phyloP scores from a whole-genome alignment of 768 basidiomycete genomes.

The Lentinula boryana region DNA sequence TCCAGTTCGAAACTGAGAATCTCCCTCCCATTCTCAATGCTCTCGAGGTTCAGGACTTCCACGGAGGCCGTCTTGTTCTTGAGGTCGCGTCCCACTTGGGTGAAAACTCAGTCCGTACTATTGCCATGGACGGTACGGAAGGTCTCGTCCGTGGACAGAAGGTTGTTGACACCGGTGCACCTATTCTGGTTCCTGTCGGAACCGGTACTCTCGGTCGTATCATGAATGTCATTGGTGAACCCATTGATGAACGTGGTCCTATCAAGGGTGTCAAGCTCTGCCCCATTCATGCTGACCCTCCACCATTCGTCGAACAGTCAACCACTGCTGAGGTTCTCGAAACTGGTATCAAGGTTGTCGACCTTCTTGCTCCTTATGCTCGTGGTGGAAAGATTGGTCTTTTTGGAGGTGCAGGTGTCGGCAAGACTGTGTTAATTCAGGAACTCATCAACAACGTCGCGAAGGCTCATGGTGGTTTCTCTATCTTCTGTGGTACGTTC shows the following conservation, averaged over 20 bases:
- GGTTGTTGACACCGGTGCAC: conserved; percentile 94
- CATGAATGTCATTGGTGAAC: conserved; percentile 99
- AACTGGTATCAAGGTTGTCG: conserved; percentile 99
- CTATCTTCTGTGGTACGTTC: conserved; percentile 88
- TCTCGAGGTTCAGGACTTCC: conserved; percentile 93
- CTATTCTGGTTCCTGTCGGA: conserved; percentile 96
- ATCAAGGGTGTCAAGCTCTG: conserved; percentile 90
- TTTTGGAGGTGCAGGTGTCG: conserved; percentile 99
- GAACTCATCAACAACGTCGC: conserved; percentile 99
- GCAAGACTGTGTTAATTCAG: conserved; percentile 99
- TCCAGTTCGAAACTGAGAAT: conserved; percentile 93
- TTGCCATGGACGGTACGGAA: conserved; percentile 99
- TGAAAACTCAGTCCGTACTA: conserved; percentile 98
- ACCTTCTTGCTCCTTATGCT: conserved; percentile 98
- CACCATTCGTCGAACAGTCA: conserved; percentile 96
- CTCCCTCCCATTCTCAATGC: conserved; percentile 98
- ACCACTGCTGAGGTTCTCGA: conserved; percentile 98
- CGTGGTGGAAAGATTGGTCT: conserved; percentile 99
- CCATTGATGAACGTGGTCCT: conserved; percentile 99
- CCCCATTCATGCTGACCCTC: conserved; percentile 97
- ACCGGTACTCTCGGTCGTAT: conserved; percentile 93
- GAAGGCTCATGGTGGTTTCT: conserved; percentile 99
- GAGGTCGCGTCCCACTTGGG: conserved; percentile 98
- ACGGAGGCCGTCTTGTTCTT: conserved; percentile 94
- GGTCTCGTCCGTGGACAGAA: conserved; percentile 99